phyloP scores from a whole-genome alignment of 192 early-diverging fungal species.

The Coemansia umbellata region DNA sequence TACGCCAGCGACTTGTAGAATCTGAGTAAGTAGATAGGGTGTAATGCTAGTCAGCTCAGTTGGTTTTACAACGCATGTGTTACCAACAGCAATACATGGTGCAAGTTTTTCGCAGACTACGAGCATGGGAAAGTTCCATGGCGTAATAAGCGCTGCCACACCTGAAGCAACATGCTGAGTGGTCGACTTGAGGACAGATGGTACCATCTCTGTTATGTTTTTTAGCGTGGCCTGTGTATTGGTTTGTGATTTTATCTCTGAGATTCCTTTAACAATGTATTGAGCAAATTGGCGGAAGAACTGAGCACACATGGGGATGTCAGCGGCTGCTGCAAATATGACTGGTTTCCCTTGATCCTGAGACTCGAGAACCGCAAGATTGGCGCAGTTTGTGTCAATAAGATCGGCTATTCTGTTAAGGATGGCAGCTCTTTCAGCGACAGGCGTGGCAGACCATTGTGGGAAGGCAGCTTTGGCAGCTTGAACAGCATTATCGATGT shows the following conservation, averaged over 20 bases:
- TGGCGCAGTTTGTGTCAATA: constrained; percentile 45
- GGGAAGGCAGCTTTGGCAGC: constrained; percentile 63
- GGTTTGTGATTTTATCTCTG: constrained; percentile 22
- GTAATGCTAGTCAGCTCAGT: constrained; percentile 66
- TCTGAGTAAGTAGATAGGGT: constrained; percentile 58
- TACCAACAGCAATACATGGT: constrained; percentile 73
- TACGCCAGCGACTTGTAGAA: constrained; percentile 67
- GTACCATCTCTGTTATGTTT: constrained; percentile 52
- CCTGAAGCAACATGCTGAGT: constrained; percentile 71
- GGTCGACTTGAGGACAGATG: constrained; percentile 27
- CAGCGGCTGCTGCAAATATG: constrained; percentile 53
- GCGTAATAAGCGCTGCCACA: constrained; percentile 73
- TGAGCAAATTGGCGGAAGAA: constrained; percentile 78
- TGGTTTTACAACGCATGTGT: constrained; percentile 74
- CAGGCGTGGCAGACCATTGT: constrained; percentile 56
- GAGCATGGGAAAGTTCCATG: constrained; percentile 71
- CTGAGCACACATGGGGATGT: constrained; percentile 58
- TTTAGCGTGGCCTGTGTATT: neutral
- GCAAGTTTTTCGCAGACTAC: constrained; percentile 81
- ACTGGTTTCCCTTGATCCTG: constrained; percentile 77
- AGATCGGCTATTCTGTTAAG: constrained; percentile 63
- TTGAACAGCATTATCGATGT: constrained; percentile 66
- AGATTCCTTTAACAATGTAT: constrained; percentile 59
- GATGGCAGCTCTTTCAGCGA: constrained; percentile 42
- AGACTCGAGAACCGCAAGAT: constrained; percentile 60